Evolutionary conservation across 108 stramenopile species (phyloP).

Genomic region (Fragilariopsis cylindrus): DNA sequence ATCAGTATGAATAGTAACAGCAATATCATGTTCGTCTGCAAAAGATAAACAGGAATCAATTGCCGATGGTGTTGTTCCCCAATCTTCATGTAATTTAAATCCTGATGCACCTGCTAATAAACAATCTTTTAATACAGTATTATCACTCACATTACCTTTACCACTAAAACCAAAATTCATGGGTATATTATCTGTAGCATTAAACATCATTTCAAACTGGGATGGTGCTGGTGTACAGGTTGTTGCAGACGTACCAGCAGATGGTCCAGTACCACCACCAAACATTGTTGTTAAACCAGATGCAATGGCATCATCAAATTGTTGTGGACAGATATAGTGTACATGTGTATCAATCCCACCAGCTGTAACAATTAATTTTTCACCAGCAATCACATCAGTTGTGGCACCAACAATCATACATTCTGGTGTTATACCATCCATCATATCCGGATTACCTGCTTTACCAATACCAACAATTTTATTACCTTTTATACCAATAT

Average conservation of each 20-base stretch:
- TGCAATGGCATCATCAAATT: slow-evolving; percentile 92
- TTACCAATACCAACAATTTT: slow-evolving; percentile 95
- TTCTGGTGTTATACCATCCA: slow-evolving; percentile 78
- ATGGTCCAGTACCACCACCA: slow-evolving; percentile 95
- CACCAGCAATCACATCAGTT: slow-evolving; percentile 98
- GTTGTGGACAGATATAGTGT: slow-evolving; percentile 98
- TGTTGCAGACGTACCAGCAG: slow-evolving; percentile 93
- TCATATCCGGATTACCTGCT: slow-evolving; percentile 97
- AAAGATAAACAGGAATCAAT: slow-evolving; percentile 92
- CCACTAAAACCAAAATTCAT: slow-evolving; percentile 97
- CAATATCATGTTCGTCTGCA: slow-evolving; percentile 89
- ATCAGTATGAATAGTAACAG: slow-evolving; percentile 98
- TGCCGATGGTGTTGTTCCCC: slow-evolving; percentile 97
- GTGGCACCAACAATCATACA: slow-evolving; percentile 89
- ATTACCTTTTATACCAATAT: slow-evolving; percentile 92
- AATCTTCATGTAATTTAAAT: slow-evolving; percentile 98
- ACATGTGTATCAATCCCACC: slow-evolving; percentile 97
- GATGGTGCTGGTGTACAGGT: slow-evolving; percentile 95
- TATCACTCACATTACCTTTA: slow-evolving; percentile 93
- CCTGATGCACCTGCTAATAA: slow-evolving; percentile 89
- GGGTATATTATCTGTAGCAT: slow-evolving; percentile 88
- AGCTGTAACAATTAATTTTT: slow-evolving; percentile 94
- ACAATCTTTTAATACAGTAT: slow-evolving; percentile 56
- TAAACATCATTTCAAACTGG: slow-evolving; percentile 95
- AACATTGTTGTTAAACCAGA: slow-evolving; percentile 94